Conservation (phyloP, 768 basidiomycete species). For the Serendipita sp. region DNA sequence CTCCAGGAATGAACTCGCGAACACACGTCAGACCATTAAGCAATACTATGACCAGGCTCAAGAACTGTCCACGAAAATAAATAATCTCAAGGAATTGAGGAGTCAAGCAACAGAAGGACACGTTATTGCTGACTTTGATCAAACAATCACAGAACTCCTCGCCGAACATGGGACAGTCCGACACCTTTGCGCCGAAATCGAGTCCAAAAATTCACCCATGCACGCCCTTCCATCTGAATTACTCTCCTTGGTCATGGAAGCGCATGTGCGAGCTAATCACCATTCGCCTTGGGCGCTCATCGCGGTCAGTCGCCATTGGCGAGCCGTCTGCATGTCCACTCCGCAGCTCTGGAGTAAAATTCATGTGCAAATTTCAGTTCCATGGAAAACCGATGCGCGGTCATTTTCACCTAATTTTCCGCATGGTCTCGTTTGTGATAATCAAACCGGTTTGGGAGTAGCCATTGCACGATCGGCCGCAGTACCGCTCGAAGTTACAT, state of each 20-base stretch:
- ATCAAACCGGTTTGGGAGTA: neutral
- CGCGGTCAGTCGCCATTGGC: neutral
- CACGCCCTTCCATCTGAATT: neutral
- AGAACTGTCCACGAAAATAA: too few relatives aligned
- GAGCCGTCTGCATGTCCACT: neutral
- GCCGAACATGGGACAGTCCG: too few relatives aligned
- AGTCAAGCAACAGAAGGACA: too few relatives aligned
- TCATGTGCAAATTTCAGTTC: neutral
- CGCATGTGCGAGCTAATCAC: neutral
- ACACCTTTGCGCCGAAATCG: too few relatives aligned
- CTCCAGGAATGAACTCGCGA: too few relatives aligned
- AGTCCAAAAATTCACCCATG: neutral
- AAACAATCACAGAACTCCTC: too few relatives aligned
- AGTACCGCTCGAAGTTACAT: neutral
- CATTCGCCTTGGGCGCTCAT: neutral
- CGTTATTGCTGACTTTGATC: too few relatives aligned
- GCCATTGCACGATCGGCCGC: neutral
- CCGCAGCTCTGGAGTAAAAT: neutral
- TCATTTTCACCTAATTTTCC: neutral
- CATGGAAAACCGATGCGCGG: neutral
- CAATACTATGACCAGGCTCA: too few relatives aligned
- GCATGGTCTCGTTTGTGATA: neutral
- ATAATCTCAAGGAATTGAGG: too few relatives aligned
- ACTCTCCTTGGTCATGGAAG: neutral
- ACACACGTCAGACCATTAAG: too few relatives aligned